Base-by-base conservation (phyloP, 345 rosid genomes). In the Microthlaspi erraticum region DNA sequence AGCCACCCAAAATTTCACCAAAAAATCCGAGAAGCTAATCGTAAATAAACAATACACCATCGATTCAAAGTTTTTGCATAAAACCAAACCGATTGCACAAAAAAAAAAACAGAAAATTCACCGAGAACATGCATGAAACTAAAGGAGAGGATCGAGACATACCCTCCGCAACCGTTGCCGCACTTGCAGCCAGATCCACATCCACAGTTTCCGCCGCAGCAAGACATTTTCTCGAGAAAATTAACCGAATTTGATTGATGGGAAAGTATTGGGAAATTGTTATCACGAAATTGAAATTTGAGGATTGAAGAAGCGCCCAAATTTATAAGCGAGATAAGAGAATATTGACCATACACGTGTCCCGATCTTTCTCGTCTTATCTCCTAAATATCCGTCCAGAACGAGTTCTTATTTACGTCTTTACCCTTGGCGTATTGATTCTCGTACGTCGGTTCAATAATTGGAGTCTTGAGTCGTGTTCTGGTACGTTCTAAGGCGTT, bases 81-180 rank as follows among this genome's bases (percentile, higher is more conserved):
- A 2, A 45, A 60, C 7, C 9, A 16, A 10, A 39, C 48, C 14
- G 8, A 44, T 12, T 2, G 4, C 1, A 8, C n/a, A n/a, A n/a
- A n/a, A n/a, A n/a, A n/a, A n/a, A 17, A 19, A 3, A 32, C 0
- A 34, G 3, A 20, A 2, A 33, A 18, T 34, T 64, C 8, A n/a
- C 10, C 49, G 37, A 37, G 14, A 26, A 39, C 26, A 51, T 31
- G 1, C 7, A 34, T 6, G 36, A 19, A 19, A 41, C 2, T 3
- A 16, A 57, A 13, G 2, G 29, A 62, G 70, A 62, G 26, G 31
- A 0, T 26, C 1, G n/a, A 61, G 17, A 3, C 39, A 29, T 80
- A 89, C 96, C 89, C 91, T 71, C 85, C 83, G 43, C 85, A 81
- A 62, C 83, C 82, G 68, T n/a, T 68, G 68, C 86, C 85, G 83